Conservation (phyloP, 208 protist species). For the Leishmania tropica region DNA sequence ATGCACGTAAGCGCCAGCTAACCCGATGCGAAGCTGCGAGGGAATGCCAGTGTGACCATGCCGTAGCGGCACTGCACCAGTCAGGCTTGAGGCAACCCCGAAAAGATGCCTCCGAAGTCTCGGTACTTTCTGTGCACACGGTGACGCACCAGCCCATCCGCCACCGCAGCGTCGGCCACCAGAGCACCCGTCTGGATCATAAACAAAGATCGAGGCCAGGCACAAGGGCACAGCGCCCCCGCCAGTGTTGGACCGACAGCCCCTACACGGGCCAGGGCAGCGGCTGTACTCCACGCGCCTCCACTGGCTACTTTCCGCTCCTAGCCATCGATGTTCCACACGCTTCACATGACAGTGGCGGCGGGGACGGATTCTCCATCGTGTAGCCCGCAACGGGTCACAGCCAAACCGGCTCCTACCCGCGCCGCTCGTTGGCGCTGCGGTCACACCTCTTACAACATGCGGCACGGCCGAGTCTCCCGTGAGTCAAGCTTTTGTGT, state of each 20-base stretch:
- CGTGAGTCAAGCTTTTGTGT: background rate
- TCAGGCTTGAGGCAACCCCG: background rate
- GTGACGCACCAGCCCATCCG: constrained; percentile 9
- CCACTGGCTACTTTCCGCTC: constrained; percentile 1
- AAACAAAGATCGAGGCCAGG: background rate
- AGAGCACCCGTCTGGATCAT: background rate
- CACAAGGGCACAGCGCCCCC: constrained; percentile 1
- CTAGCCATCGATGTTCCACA: background rate
- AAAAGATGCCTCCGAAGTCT: background rate
- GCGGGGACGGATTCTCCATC: background rate
- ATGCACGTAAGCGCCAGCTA: background rate
- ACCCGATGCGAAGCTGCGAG: background rate
- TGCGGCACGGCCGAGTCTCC: background rate
- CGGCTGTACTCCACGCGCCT: background rate
- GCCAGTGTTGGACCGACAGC: constrained; percentile 10
- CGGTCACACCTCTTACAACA: background rate
- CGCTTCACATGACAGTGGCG: background rate
- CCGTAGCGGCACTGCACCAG: background rate
- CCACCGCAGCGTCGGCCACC: background rate
- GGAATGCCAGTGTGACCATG: background rate
- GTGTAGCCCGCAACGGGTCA: background rate
- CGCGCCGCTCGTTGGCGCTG: background rate
- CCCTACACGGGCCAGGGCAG: background rate
- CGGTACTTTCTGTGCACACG: constrained; percentile 2
- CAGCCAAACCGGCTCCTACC: background rate